Conservation (phyloP, 768 basidiomycete species). For the Pisolithus orientalis region DNA sequence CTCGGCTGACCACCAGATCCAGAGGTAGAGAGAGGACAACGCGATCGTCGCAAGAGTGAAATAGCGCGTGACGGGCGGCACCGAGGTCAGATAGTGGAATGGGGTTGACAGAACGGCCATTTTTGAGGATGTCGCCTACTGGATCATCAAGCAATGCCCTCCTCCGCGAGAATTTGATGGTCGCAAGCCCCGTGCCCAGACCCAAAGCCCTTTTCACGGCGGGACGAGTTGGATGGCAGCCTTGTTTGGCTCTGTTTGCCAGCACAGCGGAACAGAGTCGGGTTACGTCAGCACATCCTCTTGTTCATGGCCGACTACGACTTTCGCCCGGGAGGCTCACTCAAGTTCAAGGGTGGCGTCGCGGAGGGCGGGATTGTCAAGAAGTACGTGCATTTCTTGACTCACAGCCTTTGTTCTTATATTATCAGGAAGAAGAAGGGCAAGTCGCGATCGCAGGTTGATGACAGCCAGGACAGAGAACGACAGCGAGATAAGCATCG, state of each 20-base stretch:
- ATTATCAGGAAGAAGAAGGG: constrained; percentile 71
- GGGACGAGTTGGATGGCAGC: background rate
- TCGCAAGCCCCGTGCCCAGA: background rate
- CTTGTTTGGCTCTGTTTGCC: constrained; percentile 21
- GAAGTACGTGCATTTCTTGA: constrained; percentile 47
- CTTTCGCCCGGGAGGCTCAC: constrained; percentile 78
- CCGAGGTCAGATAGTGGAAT: constrained; percentile 58
- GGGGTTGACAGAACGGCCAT: constrained; percentile 81
- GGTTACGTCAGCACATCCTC: constrained; percentile 26
- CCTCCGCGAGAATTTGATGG: background rate
- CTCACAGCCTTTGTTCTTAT: constrained; percentile 3
- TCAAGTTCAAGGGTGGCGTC: constrained; percentile 84
- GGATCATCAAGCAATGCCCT: constrained; percentile 9
- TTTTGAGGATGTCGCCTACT: constrained; percentile 7
- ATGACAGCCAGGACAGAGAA: constrained; percentile 37
- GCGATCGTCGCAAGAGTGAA: constrained; percentile 60
- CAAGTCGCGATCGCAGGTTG: constrained; percentile 60
- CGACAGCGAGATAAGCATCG: constrained; percentile 46
- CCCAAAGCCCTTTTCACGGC: background rate
- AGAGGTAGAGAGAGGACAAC: constrained; percentile 55
- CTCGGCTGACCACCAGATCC: constrained; percentile 52
- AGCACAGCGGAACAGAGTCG: constrained; percentile 4
- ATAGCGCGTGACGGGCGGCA: constrained; percentile 73
- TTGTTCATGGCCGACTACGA: constrained; percentile 76
- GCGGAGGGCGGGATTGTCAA: constrained; percentile 76